phyloP scores from a whole-genome alignment of 768 basidiomycete genomes.

The Mrakia hoshinonis region DNA sequence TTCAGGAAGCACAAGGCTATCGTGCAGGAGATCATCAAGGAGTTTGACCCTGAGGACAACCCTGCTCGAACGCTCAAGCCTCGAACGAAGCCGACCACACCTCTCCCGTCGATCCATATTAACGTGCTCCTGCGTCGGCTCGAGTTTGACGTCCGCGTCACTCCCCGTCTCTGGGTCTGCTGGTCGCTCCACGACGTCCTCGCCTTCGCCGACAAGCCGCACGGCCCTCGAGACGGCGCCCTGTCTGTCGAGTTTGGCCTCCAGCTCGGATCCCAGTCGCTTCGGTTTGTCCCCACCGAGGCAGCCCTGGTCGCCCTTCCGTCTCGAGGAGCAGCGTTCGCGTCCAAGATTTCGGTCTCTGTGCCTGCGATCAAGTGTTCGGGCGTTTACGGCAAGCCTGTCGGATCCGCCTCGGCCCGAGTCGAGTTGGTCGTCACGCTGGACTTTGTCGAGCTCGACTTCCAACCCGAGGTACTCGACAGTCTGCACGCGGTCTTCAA shows the following conservation, averaged over 20 bases:
- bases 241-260: constrained; percentile 24
- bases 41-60: constrained; percentile 44
- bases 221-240: neutral
- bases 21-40: constrained; percentile 56
- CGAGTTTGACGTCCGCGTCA: constrained; percentile 30
- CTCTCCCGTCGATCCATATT: constrained; percentile 6
- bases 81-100: neutral
- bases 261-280: constrained; percentile 27
- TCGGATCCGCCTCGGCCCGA: constrained; percentile 28
- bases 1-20: constrained; percentile 52
- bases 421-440: constrained; percentile 55
- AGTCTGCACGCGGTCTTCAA: neutral
- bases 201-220: neutral
- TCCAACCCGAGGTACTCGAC: constrained; percentile 38
- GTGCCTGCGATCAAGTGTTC: constrained; percentile 3
- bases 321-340: neutral
- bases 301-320: constrained; percentile 9
- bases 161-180: constrained; percentile 30
- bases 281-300: constrained; percentile 29
- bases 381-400: neutral
- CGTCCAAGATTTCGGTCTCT: constrained; percentile 7
- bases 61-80: neutral
- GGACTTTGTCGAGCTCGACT: constrained; percentile 60
- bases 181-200: constrained; percentile 28
- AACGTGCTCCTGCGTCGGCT: constrained; percentile 25